phyloP scores from a whole-genome alignment of 352 stramenopile species.

The Phytophthora sojae region DNA sequence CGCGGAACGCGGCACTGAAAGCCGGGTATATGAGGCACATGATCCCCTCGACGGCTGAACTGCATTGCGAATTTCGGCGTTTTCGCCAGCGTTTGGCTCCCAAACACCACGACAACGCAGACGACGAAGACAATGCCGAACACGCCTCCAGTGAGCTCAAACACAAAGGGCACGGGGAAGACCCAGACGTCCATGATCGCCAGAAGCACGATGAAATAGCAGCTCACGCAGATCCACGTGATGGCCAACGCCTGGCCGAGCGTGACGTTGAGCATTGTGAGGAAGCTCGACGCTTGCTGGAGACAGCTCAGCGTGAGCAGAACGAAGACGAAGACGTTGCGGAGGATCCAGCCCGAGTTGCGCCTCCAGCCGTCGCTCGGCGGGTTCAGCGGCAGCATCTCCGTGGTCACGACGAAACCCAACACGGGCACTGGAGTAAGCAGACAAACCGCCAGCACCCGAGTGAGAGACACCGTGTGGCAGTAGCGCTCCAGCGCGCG shows the following conservation, averaged over 20 bases:
- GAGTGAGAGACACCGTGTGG: slow-evolving; percentile 6
- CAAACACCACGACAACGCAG: slow-evolving; percentile 13
- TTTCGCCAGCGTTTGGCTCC: slow-evolving; percentile 7
- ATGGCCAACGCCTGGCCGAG: slow-evolving; percentile 24
- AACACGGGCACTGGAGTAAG: slow-evolving; percentile 20
- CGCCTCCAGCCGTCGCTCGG: slow-evolving; percentile 19
- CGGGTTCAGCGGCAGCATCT: slow-evolving; percentile 19
- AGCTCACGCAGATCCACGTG: slow-evolving; percentile 21
- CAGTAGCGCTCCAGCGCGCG: slow-evolving; percentile 23
- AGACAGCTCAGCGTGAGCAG: slow-evolving; percentile 21
- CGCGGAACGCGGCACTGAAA: slow-evolving; percentile 22
- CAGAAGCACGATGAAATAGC: slow-evolving; percentile 33
- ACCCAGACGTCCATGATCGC: slow-evolving; percentile 27
- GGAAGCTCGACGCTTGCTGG: slow-evolving; percentile 19
- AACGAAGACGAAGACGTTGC: slow-evolving; percentile 24
- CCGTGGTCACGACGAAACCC: slow-evolving; percentile 15
- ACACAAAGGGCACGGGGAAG: slow-evolving; percentile 39
- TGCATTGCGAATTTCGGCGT: slow-evolving; percentile 15
- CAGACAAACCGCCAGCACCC: slow-evolving; percentile 21
- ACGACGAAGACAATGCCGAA: slow-evolving; percentile 22
- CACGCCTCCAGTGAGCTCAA: slow-evolving; percentile 28
- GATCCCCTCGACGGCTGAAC: slow-evolving; percentile 11
- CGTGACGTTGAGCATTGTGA: slow-evolving; percentile 17
- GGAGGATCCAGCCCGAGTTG: slow-evolving; percentile 23
- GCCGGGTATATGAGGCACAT: slow-evolving; percentile 32